phyloP scores from a whole-genome alignment of 441 rosid species.

The Melastoma candidum region DNA sequence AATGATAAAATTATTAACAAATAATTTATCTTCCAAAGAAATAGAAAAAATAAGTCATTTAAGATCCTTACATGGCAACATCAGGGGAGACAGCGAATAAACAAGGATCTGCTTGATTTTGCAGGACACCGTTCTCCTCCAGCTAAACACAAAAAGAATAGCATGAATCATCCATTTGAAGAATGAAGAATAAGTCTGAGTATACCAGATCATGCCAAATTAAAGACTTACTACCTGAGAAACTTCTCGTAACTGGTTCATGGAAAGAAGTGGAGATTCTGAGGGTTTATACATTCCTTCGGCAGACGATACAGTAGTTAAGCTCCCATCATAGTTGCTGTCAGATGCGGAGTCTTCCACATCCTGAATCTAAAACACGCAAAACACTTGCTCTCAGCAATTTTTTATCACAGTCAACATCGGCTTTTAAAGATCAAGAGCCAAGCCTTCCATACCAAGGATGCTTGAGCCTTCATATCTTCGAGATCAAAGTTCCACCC shows the following conservation, averaged over 20 bases:
- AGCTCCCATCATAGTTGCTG: conserved; percentile 37
- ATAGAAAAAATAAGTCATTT: too few relatives aligned
- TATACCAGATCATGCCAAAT: conserved; percentile 1
- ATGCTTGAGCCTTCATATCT: conserved; percentile 94
- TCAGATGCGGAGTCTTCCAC: conserved; percentile 47
- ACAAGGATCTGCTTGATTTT: conserved; percentile 24
- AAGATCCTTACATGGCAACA: too few relatives aligned
- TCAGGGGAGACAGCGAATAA: conserved; percentile 20
- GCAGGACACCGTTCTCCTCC: conserved; percentile 36
- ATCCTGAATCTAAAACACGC: conserved; percentile 65
- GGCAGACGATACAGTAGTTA: conserved; percentile 36
- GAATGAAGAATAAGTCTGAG: too few relatives aligned
- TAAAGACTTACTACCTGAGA: conserved; percentile 31
- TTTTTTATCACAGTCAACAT: not conserved
- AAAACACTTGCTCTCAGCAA: conserved; percentile 5
- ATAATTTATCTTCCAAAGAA: too few relatives aligned
- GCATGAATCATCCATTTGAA: not conserved
- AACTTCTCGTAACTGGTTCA: conserved; percentile 18
- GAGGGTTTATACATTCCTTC: conserved; percentile 44
- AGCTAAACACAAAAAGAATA: conserved; percentile 21
- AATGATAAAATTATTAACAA: not conserved
- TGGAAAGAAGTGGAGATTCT: conserved; percentile 25
- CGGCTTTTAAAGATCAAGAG: conserved; percentile 1
- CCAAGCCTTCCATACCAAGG: conserved; percentile 47
- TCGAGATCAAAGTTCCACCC: conserved; percentile 97